Percentiles rank a stretch among this genome's conserved stretches.
These are phyloP conservation scores for Solanum hybrid DNA, from an alignment of 305 asterid genomes.

Conservation along the genomic window DNA sequence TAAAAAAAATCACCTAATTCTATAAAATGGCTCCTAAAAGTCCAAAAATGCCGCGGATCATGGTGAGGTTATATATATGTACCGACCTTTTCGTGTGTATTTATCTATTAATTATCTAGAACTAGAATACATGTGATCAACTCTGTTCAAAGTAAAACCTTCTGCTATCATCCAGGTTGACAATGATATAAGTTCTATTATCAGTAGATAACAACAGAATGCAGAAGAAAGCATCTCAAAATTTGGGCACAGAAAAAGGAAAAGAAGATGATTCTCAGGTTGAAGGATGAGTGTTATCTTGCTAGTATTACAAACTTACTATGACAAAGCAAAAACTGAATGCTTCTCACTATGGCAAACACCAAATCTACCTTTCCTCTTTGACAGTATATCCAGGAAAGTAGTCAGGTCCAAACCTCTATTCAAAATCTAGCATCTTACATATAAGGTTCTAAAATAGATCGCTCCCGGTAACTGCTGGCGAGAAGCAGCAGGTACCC, in stretches of 20 bases:
- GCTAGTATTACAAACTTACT: background rate
- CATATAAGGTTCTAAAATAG: background rate
- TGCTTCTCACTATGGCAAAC: background rate
- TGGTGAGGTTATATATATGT: background rate
- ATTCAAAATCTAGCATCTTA: background rate
- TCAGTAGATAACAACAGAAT: background rate
- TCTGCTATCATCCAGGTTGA: background rate
- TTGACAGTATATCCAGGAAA: background rate
- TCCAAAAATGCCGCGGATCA: background rate
- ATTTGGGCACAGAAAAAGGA: background rate
- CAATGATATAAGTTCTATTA: background rate
- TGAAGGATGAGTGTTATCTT: background rate
- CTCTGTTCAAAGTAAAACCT: background rate
- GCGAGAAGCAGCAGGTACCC: background rate
- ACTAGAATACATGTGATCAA: background rate
- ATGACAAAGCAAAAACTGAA: background rate
- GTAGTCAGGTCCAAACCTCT: background rate
- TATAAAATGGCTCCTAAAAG: background rate
- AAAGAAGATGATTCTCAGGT: background rate
- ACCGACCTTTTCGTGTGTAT: background rate
- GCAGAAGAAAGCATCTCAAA: background rate
- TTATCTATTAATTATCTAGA: background rate
- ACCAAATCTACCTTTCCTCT: background rate
- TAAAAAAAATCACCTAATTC: background rate
- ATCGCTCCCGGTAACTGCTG: background rate